Conservation (phyloP, 2,329 filamentous ascomycete species). For the Penicillium sp. region DNA sequence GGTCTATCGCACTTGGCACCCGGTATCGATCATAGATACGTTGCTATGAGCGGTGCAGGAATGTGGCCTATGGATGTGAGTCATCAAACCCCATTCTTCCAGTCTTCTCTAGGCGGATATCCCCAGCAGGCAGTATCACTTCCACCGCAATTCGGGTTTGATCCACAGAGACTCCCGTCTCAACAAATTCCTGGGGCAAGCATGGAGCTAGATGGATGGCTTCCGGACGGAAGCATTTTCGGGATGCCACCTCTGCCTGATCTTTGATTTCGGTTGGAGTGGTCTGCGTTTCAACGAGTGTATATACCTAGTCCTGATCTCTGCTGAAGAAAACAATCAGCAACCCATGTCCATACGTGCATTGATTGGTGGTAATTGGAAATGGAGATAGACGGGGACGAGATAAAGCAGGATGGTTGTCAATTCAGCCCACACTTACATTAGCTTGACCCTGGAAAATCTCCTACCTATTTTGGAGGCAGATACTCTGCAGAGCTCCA, state of each 20-base stretch:
- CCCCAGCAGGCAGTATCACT: slow-evolving; percentile 19
- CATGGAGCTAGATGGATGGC: slow-evolving; percentile 34
- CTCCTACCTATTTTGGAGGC: no score
- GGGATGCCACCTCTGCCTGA: slow-evolving; percentile 30
- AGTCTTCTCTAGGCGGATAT: slow-evolving; percentile 16
- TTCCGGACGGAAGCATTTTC: slow-evolving; percentile 31
- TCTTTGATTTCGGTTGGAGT: slow-evolving; percentile 17
- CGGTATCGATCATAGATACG: slow-evolving; percentile 24
- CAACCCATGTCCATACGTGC: neutral
- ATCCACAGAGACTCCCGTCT: slow-evolving; percentile 19
- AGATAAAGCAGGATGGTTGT: neutral
- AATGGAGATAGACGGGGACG: neutral
- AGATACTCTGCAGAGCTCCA: no score
- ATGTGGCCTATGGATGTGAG: slow-evolving; percentile 27
- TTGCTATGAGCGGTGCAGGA: slow-evolving; percentile 14
- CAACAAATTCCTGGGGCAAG: slow-evolving; percentile 20
- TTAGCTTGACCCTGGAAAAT: no score
- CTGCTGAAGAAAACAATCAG: neutral
- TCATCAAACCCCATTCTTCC: slow-evolving; percentile 16
- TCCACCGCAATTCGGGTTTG: slow-evolving; percentile 25
- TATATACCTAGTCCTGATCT: neutral
- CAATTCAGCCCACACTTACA: neutral
- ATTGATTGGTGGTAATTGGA: neutral
- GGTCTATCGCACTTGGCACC: slow-evolving; percentile 15
- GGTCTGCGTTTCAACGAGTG: neutral